Evolutionary conservation across 106 monocot genomes (phyloP).

Genomic region (Allium sativum): DNA sequence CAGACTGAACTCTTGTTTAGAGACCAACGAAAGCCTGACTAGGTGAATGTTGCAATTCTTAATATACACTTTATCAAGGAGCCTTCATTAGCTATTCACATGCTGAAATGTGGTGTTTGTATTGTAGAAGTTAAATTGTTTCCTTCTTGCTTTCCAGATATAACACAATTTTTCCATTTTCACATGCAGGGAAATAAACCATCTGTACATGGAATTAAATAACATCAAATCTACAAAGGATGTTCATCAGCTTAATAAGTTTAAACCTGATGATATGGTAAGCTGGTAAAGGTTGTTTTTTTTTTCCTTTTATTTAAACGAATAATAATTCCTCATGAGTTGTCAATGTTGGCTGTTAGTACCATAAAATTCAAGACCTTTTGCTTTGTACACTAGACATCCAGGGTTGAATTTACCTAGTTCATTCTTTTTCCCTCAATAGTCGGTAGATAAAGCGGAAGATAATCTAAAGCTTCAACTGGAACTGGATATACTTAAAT

Average conservation of each 20-base stretch:
- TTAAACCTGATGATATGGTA: constrained; percentile 32
- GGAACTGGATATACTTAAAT: constrained; percentile 79
- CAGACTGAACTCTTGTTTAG: constrained; percentile 50
- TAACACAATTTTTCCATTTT: not conserved
- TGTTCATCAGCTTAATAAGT: constrained; percentile 4
- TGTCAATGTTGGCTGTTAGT: not conserved
- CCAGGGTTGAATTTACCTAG: not conserved
- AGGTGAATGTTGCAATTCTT: constrained; percentile 28
- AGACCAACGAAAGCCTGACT: constrained; percentile 57
- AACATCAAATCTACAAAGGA: constrained; percentile 16
- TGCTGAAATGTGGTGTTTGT: too few relatives aligned
- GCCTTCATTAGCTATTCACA: too few relatives aligned
- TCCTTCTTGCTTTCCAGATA: not conserved
- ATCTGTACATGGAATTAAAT: constrained; percentile 30
- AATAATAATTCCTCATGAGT: not conserved
- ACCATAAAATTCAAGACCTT: not conserved
- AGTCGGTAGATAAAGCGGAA: constrained; percentile 21
- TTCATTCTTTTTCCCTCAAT: not conserved
- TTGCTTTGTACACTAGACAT: not conserved
- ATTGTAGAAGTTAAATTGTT: not conserved
- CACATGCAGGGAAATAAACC: constrained; percentile 49
- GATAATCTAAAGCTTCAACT: constrained; percentile 59
- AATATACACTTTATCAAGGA: not conserved
- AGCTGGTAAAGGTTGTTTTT: not conserved
- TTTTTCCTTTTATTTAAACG: not conserved